Base-by-base conservation (phyloP, 2,329 filamentous ascomycete genomes). In the Helotiales sp. region DNA sequence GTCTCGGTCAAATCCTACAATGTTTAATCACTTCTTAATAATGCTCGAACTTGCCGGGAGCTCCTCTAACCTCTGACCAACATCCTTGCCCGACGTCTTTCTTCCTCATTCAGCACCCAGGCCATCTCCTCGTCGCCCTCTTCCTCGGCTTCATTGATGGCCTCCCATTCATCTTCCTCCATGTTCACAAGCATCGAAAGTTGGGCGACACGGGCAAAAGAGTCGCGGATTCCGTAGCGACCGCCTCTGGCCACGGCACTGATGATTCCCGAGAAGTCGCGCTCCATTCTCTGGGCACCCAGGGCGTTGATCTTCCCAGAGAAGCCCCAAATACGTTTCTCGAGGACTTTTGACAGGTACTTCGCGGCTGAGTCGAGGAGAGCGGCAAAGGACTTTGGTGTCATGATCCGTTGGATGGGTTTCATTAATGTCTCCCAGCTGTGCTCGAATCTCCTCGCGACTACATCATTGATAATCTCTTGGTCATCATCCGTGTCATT, bases 121-220 rank as follows among this genome's bases (percentile, higher is more conserved):
- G 85, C 84, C 75, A 96, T 88, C 11, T 87, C 91, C 59, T 87
- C 89, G 13, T 89, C 86, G 15, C 84, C 80, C 63, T 86, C 84
- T 64, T 77, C 68, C 78, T 80, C 77, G 37, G 79, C 80, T 40
- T 81, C 84, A 34, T 83, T 79, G 47, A 94, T 79, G 78, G 96
- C 93, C 57, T 95, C 92, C 92, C 93, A 97, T 79, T 97, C 95
- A 66, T 97, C 94, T 37, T 96, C 92, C 77, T 97, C 94, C 93
- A 97, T 96, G 73, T 94, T 95, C 77, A 95, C 89, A 17, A 97
- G 88, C 83, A 96, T 88, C 65, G 91, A 87, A 74, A 97, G 90
- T 83, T 97, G 93, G 67, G 86, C 85, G 66, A 91, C 92, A 75
- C 89, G 87, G 30, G 86, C 84, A 81, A 97, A 97, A 2, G 86